Conservation (phyloP, 2,329 filamentous ascomycete genomes). For the Macrophomina tecta region DNA sequence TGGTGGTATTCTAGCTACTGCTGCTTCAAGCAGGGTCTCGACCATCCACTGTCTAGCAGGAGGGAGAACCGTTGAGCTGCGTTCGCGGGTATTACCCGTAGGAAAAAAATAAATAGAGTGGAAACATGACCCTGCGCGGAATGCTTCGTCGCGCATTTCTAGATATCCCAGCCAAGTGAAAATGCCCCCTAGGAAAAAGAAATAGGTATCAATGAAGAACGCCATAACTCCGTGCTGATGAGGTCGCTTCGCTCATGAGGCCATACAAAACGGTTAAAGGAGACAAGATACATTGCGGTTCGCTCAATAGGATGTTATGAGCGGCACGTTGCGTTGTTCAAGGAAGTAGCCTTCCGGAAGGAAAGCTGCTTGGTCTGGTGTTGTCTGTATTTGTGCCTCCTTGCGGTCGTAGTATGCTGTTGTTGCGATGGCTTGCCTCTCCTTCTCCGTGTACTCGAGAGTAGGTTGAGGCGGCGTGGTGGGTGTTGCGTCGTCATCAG, state of each 20-base stretch:
- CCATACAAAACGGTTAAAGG: constrained; percentile 18
- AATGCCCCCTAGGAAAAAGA: constrained; percentile 13
- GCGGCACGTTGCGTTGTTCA: constrained; percentile 47
- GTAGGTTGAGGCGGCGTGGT: constrained; percentile 54
- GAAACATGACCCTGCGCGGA: constrained; percentile 25
- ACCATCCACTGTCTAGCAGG: constrained; percentile 23
- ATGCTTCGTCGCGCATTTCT: constrained; percentile 22
- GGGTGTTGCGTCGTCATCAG: constrained; percentile 54
- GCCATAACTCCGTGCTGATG: constrained; percentile 23
- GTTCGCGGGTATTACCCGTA: not conserved
- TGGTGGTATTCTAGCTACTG: constrained; percentile 10
- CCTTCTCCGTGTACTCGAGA: constrained; percentile 55
- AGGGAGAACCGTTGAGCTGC: constrained; percentile 18
- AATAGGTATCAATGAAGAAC: constrained; percentile 26
- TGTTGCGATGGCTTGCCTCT: constrained; percentile 52
- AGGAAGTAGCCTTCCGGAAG: constrained; percentile 48
- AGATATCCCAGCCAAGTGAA: constrained; percentile 21
- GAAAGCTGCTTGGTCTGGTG: constrained; percentile 39
- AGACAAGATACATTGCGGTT: not conserved
- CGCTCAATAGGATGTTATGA: constrained; percentile 49
- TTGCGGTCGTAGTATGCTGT: constrained; percentile 51
- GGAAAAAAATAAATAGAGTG: not conserved
- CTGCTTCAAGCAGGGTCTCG: constrained; percentile 14
- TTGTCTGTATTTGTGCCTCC: constrained; percentile 28
- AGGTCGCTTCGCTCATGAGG: constrained; percentile 22